These are phyloP conservation scores for Physcomitrium patens DNA, from an alignment of 225 moss, liverwort and hornwort genomes.

Conservation along the genomic window DNA sequence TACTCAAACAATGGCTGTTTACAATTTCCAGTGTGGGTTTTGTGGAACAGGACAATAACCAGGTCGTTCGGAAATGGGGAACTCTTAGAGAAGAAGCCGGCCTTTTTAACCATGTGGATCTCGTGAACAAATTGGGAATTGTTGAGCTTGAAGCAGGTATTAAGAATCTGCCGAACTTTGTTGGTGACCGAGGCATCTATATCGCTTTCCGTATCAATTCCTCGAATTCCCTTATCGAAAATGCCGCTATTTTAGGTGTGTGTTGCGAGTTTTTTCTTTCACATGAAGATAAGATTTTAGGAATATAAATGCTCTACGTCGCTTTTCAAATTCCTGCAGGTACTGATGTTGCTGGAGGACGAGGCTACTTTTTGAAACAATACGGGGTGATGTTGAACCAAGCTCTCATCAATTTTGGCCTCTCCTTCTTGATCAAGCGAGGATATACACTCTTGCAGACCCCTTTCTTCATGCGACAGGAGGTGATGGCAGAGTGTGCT, in stretches of 20 bases:
- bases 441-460: slow-evolving; percentile 78
- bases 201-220: too few relatives aligned
- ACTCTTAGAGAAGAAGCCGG: slow-evolving; percentile 60
- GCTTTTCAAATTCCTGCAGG: slow-evolving; percentile 45
- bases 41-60: slow-evolving; percentile 63
- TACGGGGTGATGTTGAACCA: slow-evolving; percentile 89
- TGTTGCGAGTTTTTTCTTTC: too few relatives aligned
- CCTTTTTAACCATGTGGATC: slow-evolving; percentile 82
- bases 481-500: slow-evolving; percentile 98
- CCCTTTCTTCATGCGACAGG: slow-evolving; percentile 93
- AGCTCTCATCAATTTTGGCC: slow-evolving; percentile 86
- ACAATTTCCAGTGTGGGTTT: neutral
- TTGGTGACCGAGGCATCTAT: too few relatives aligned
- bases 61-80: slow-evolving; percentile 63
- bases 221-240: too few relatives aligned
- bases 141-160: slow-evolving; percentile 82
- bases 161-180: neutral
- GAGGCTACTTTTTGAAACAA: slow-evolving; percentile 86
- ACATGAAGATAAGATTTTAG: too few relatives aligned
- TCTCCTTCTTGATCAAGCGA: slow-evolving; percentile 64
- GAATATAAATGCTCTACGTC: neutral
- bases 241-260: too few relatives aligned
- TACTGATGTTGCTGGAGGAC: slow-evolving; percentile 83
- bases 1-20: neutral
- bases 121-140: slow-evolving; percentile 83